Conservation (phyloP, 2,329 filamentous ascomycete genomes). For the Penicillium sp. region DNA sequence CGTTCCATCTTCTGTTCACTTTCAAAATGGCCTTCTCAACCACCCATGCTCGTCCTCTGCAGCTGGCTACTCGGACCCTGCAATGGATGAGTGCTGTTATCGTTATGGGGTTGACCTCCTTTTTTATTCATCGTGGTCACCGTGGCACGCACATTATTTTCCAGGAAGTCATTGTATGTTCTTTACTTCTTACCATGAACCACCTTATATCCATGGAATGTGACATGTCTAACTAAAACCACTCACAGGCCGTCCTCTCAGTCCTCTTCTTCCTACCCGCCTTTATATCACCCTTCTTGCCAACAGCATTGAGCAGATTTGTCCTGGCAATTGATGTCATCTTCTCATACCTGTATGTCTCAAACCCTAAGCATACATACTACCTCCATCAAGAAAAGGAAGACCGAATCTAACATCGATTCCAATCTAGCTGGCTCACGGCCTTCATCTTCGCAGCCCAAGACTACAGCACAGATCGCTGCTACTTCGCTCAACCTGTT, state of each 20-base stretch:
- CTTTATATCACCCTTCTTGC: slow-evolving; percentile 42
- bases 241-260: slow-evolving; percentile 31
- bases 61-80: slow-evolving; percentile 24
- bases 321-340: slow-evolving; percentile 42
- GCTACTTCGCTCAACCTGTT: slow-evolving; percentile 33
- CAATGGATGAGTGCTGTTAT: slow-evolving; percentile 27
- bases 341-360: slow-evolving; percentile 46
- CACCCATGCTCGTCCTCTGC: slow-evolving; percentile 29
- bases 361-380: neutral
- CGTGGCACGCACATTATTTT: slow-evolving; percentile 22
- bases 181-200: neutral
- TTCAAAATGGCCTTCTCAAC: slow-evolving; percentile 24
- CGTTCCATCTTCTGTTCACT: neutral
- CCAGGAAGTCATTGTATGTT: slow-evolving; percentile 25
- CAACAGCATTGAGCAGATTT: slow-evolving; percentile 34
- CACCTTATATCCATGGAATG: no score
- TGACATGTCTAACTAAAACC: slow-evolving; percentile 20
- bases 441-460: slow-evolving; percentile 48
- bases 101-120: slow-evolving; percentile 25
- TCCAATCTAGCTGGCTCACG: slow-evolving; percentile 47
- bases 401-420: neutral
- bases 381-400: neutral
- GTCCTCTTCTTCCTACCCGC: slow-evolving; percentile 44
- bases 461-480: slow-evolving; percentile 40
- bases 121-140: slow-evolving; percentile 19